These are phyloP conservation scores for Pythium coloratum DNA, from an alignment of 352 stramenopile genomes.

Conservation along the genomic window DNA sequence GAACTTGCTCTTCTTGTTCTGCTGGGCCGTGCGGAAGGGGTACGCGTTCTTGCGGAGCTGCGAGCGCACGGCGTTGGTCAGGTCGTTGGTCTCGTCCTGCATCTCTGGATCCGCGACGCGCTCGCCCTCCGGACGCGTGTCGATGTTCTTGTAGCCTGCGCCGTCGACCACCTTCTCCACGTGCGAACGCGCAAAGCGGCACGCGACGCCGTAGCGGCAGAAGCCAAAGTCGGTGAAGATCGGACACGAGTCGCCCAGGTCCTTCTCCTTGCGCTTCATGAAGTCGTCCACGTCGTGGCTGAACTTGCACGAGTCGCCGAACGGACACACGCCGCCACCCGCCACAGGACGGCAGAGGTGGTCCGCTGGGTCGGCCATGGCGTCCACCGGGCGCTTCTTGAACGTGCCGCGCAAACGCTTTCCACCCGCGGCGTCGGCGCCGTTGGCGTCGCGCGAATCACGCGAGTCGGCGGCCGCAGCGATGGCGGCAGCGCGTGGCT, in stretches of 20 bases:
- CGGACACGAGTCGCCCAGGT: conserved; percentile 74
- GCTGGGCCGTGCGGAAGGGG: conserved; percentile 81
- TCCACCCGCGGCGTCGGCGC: conserved; percentile 20
- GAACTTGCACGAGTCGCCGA: conserved; percentile 84
- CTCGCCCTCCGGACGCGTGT: conserved; percentile 31
- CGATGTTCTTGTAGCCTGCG: conserved; percentile 43
- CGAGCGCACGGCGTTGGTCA: conserved; percentile 80
- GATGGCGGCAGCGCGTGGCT: conserved; percentile 4
- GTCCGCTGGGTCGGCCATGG: conserved; percentile 58
- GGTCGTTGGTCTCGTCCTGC: conserved; percentile 10
- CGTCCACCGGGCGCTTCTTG: conserved; percentile 84
- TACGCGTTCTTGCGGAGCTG: conserved; percentile 93
- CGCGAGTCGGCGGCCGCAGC: neutral
- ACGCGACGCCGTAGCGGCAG: conserved; percentile 92
- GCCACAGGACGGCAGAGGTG: conserved; percentile 68
- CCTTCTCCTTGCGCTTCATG: conserved; percentile 85
- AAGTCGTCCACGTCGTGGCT: conserved; percentile 82
- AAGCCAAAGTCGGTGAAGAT: conserved; percentile 82
- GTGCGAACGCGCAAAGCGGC: conserved; percentile 88
- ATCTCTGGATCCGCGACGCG: conserved; percentile 29
- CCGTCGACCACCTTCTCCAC: conserved; percentile 31
- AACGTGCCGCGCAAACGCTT: conserved; percentile 60
- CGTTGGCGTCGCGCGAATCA: conserved; percentile 15
- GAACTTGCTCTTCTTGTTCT: conserved; percentile 60
- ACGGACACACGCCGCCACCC: conserved; percentile 60